phyloP scores from a whole-genome alignment of 2,329 filamentous ascomycete species.

The Corynespora cassiicola region DNA sequence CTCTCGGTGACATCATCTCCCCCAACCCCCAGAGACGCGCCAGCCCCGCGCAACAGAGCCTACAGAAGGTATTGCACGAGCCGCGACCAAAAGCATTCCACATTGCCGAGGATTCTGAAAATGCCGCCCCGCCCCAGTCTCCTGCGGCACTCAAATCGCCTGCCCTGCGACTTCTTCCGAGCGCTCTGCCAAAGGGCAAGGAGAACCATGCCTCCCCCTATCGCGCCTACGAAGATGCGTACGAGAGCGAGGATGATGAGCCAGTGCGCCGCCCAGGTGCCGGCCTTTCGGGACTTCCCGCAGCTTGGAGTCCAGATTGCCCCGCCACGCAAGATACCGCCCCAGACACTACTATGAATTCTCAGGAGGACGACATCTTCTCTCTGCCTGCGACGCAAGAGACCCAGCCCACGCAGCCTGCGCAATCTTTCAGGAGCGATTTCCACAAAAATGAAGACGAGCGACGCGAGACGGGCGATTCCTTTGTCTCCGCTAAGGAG shows the following conservation, averaged over 20 bases:
- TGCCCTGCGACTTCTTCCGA: conserved; percentile 34
- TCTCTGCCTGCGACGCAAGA: conserved; percentile 38
- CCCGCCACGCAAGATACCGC: too few species aligned
- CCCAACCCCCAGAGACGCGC: conserved; percentile 52
- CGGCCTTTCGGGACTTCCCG: conserved; percentile 13
- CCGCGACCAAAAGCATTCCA: conserved; percentile 67
- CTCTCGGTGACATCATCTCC: conserved; percentile 57
- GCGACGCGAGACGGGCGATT: conserved; percentile 48
- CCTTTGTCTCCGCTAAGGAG: conserved; percentile 58
- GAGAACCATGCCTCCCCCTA: conserved; percentile 31
- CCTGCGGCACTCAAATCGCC: conserved; percentile 34
- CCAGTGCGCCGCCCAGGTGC: conserved; percentile 37
- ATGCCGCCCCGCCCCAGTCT: conserved; percentile 27
- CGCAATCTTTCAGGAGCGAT: conserved; percentile 34
- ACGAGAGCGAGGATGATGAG: conserved; percentile 50
- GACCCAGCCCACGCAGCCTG: conserved; percentile 39
- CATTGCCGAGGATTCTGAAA: conserved; percentile 63
- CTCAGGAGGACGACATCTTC: conserved; percentile 37
- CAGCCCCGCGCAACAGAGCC: conserved; percentile 62
- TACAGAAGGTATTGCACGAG: conserved; percentile 56
- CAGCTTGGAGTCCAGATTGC: conserved; percentile 20
- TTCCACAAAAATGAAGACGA: conserved; percentile 25
- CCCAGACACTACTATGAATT: conserved; percentile 36
- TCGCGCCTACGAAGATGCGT: conserved; percentile 21
- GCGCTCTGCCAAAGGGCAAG: conserved; percentile 32